Conservation (phyloP, 768 basidiomycete species). For the Melanogaster broomeanus region DNA sequence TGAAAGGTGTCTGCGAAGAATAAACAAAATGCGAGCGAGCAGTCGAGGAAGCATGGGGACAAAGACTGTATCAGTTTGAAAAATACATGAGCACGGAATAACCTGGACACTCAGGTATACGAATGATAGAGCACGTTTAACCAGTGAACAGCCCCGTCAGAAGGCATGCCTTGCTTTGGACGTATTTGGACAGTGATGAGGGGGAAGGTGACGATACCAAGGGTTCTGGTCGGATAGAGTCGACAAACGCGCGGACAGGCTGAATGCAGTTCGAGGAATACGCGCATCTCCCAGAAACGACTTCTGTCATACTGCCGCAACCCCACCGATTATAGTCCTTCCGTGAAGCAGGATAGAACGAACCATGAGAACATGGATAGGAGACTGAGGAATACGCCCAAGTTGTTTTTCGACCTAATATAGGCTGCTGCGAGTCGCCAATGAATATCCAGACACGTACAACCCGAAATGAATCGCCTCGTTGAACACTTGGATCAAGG, state of each 20-base stretch:
- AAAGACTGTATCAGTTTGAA: not conserved
- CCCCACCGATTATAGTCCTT: not conserved
- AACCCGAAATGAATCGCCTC: no score
- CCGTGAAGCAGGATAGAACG: not conserved
- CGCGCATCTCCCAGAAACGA: not conserved
- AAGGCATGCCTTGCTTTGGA: not conserved
- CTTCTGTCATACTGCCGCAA: not conserved
- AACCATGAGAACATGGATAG: not conserved
- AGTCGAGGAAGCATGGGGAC: constrained; percentile 1
- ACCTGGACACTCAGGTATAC: not conserved
- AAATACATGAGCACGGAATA: not conserved
- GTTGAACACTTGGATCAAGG: not conserved
- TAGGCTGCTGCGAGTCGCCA: not conserved
- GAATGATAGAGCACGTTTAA: constrained; percentile 2
- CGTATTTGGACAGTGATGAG: constrained; percentile 1
- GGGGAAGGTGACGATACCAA: not conserved
- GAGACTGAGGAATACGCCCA: not conserved
- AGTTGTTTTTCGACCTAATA: not conserved
- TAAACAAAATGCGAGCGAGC: not conserved
- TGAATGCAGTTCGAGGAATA: not conserved
- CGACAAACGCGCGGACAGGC: not conserved
- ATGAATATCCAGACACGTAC: no score
- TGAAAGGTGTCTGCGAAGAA: not conserved
- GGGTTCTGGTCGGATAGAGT: not conserved
- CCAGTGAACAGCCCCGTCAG: constrained; percentile 6